Evolutionary conservation across 805 yeast genomes (phyloP).

Genomic region (Zygoascus tannicola): DNA sequence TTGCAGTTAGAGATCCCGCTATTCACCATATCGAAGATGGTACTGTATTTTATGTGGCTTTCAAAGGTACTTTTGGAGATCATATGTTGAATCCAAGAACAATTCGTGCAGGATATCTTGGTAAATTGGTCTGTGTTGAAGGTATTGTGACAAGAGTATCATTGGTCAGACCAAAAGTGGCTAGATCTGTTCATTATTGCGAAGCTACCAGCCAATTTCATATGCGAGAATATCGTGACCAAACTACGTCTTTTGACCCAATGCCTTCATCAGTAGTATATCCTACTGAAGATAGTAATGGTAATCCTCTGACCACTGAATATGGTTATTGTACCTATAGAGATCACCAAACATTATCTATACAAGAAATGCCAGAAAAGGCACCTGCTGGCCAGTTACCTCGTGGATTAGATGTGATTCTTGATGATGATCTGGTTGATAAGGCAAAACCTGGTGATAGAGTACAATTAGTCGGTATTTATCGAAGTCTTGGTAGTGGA

Average conservation of each 20-base stretch:
- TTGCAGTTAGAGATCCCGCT: conserved; percentile 57
- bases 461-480: conserved; percentile 87
- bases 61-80: conserved; percentile 86
- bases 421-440: conserved; percentile 93
- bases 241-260: conserved; percentile 83
- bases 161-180: conserved; percentile 82
- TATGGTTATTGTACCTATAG: conserved; percentile 87
- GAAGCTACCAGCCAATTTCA: conserved; percentile 76
- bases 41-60: conserved; percentile 63
- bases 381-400: conserved; percentile 99
- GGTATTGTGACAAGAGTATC: conserved; percentile 95
- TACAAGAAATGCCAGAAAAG: conserved; percentile 95
- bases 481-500: conserved; percentile 79
- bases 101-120: conserved; percentile 63
- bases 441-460: conserved; percentile 92
- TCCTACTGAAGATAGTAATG: conserved; percentile 89
- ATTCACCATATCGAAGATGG: conserved; percentile 41
- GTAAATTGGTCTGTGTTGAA: conserved; percentile 78
- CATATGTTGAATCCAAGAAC: conserved; percentile 84
- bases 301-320: conserved; percentile 80
- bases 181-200: conserved; percentile 87
- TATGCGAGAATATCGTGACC: conserved; percentile 87
- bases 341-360: conserved; percentile 87
- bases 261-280: conserved; percentile 74
- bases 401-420: conserved; percentile 79